Evolutionary conservation across 1,139 yeast species (phyloP), one percentile per base, ranked within the genome.

Genomic region (Suhomyces guaymorum): DNA sequence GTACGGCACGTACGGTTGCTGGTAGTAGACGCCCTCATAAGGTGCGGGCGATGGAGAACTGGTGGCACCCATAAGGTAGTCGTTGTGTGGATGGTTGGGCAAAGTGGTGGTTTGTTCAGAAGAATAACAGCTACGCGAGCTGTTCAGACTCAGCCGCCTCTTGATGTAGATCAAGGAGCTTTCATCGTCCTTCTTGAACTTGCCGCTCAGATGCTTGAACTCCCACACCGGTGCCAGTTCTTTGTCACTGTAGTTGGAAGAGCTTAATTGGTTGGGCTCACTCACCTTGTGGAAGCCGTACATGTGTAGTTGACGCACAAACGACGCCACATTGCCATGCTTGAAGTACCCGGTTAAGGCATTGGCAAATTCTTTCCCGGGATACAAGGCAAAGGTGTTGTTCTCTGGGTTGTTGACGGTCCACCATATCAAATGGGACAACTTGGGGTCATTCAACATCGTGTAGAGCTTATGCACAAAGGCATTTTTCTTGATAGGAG

Each of bases 181-280:
- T 40, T 80, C 78, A 53, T 89, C 92, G 37, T 87, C 89, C 41
- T 86, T 81, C 48, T 73, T 76, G 60, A 90, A 90, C 39, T 72
- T 66, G 5, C 94, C 95, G 25, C 82, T 77, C 28, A 85, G 80
- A 54, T 90, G 98, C 45, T 82, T 82, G 62, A 90, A 90, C 59
- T 87, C 95, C 97, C 97, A 90, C 4, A 75, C 52, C 42, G 69
- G 62, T 15, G 61, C 59, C 24, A 48, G 39, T 36, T 55, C 63
- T 33, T 60, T 53, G 30, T 57, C 61, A 14, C 33, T 31, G 16
- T 28, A 30, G 19, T 35, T 21, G 19, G 26, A 32, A 15, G 43
- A 24, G 17, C 42, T 22, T 17, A 32, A 24, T 28, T 35, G 42
- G 33, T 42, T 30, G 48, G 52, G 32, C 42, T 73, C 82, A 40